A percentile compares a stretch with the other conserved stretches of the same genome.
Evolutionary conservation across 228 moss, liverwort and hornwort genomes (phyloP).

Genomic region (Sphagnum magellanicum): DNA sequence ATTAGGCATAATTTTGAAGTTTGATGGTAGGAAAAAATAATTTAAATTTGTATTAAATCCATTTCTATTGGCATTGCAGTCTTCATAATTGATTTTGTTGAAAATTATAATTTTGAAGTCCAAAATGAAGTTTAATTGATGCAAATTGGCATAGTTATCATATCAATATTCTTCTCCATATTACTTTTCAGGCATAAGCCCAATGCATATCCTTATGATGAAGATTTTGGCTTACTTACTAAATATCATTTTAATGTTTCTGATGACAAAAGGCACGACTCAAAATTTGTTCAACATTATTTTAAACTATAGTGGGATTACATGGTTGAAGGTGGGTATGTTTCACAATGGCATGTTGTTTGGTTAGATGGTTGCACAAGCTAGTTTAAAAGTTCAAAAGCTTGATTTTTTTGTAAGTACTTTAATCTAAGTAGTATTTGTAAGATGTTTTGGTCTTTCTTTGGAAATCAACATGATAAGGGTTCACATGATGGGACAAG

Average conservation of each 20-base stretch:
- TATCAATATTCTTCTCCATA: background rate
- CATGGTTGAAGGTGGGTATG: too few species aligned
- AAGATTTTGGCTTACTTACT: background rate
- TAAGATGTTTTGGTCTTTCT: too few species aligned
- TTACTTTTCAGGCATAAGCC: conserved; percentile 1
- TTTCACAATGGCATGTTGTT: too few species aligned
- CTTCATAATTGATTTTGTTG: background rate
- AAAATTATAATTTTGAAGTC: conserved; percentile 1
- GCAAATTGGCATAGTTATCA: conserved; percentile 5
- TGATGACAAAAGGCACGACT: background rate
- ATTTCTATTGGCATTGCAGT: background rate
- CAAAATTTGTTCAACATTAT: background rate
- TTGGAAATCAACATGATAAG: too few species aligned
- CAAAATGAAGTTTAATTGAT: conserved; percentile 1
- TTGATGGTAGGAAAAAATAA: background rate
- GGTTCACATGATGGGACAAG: too few species aligned
- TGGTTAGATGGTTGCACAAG: too few species aligned
- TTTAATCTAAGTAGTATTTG: too few species aligned
- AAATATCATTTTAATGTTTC: background rate
- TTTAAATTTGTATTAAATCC: background rate
- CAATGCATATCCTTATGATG: background rate
- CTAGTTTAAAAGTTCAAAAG: too few species aligned
- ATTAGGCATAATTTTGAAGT: background rate
- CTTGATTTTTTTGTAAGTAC: too few species aligned
- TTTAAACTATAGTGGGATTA: too few species aligned